Evolutionary conservation across 2,329 filamentous ascomycete genomes (phyloP).

Genomic region (Penicillium freii): DNA sequence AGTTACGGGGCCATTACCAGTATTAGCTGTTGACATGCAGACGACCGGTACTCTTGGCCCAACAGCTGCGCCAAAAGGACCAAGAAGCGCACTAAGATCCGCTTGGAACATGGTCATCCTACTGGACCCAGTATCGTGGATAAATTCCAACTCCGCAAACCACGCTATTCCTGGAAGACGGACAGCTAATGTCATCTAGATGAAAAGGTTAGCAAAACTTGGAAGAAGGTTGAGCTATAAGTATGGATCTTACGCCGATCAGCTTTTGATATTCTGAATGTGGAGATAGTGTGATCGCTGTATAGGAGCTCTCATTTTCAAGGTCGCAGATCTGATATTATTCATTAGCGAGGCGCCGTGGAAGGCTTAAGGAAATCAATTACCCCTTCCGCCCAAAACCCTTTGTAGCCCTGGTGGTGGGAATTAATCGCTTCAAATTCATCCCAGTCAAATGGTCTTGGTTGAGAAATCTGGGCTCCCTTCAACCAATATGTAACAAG

Average conservation of each 20-base stretch:
- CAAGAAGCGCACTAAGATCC: neutral
- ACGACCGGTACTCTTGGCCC: neutral
- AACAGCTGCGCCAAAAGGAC: neutral
- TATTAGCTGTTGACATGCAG: neutral
- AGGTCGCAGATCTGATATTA: neutral
- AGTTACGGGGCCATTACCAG: neutral
- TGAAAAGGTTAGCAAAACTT: neutral
- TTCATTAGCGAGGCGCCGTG: neutral
- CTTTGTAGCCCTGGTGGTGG: neutral
- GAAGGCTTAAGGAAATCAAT: neutral
- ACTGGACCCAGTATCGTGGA: neutral
- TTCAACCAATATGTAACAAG: constrained; percentile 5
- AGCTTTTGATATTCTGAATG: fast-evolving
- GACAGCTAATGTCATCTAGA: neutral
- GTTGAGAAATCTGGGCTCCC: neutral
- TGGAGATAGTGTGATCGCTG: neutral
- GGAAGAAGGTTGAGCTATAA: neutral
- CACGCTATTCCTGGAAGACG: neutral
- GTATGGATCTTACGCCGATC: neutral
- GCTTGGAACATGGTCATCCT: neutral
- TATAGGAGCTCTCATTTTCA: neutral
- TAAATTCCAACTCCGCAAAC: neutral
- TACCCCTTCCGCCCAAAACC: constrained; percentile 8
- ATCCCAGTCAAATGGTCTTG: constrained; percentile 6
- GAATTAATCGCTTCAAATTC: constrained; percentile 2